Evolutionary conservation across 2,329 filamentous ascomycete species (phyloP), one percentile per base, ranked within the genome.

Genomic region (Botrytis pseudocinerea): DNA sequence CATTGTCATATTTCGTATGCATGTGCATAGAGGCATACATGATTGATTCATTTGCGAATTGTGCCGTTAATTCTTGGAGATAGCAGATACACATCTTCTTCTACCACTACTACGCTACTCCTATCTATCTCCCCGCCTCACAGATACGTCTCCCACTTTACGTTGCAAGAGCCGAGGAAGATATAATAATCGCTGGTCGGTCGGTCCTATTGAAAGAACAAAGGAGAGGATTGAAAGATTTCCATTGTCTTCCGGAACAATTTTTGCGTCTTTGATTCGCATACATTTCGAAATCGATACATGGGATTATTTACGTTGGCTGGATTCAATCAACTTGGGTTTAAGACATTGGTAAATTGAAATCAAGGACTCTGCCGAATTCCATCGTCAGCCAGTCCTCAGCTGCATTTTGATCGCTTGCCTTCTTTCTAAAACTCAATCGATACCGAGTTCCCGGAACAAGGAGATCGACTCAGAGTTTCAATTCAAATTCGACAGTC

Each of bases 211-310:
- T 16, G 32, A 48, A 35, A 48, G 40, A 46, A 72, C 62, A 68
- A 68, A 72, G 62, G 54, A 32, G n/a, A 42, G n/a, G 42, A 48
- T 20, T 38, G 8, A 18, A 18, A 7, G 12, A 59, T 66, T 28
- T 66, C 42, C 61, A 38, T 71, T 71, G 48, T 66, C 44, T 54
- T 35, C 60, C 16, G 35, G 54, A 44, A 71, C 35, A 70, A 71
- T 9, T n/a, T 22, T 40, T 35, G 3, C 66, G n/a, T 22, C 66
- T 69, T 70, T 16, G 40, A 61, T 61, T 42, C 22, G 57, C 51
- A 57, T 22, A 68, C 22, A 68, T 68, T 42, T 57, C 35, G 35
- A 38, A 57, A 42, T 69, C 38, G 35, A 42, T 57, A 32, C 5
- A 69, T 7, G n/a, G 38, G 16, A 71, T 25, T 44, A 7, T n/a